These are phyloP conservation scores for Penicillium nucicola DNA, from an alignment of 495 filamentous ascomycete genomes.

Conservation along the genomic window DNA sequence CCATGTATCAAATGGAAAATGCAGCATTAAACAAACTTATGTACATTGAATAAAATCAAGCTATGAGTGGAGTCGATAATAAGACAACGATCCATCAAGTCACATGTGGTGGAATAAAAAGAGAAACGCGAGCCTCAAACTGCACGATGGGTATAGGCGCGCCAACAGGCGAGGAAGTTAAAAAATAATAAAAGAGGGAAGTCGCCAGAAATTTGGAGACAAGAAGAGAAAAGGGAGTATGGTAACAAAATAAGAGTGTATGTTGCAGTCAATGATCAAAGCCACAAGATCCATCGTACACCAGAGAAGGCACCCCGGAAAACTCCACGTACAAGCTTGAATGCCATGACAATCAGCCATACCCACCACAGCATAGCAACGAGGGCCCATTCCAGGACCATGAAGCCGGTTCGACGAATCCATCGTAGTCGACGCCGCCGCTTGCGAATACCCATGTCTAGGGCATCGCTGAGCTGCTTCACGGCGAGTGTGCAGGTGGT, in stretches of 20 bases:
- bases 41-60: neutral
- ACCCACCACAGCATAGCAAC: slow-evolving; percentile 82
- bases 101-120: neutral
- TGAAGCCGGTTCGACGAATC: slow-evolving; percentile 65
- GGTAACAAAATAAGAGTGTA: neutral
- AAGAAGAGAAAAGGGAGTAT: neutral
- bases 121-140: neutral
- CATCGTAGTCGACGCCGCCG: slow-evolving; percentile 69
- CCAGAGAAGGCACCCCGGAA: slow-evolving; percentile 55
- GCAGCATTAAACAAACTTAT: neutral
- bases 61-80: neutral
- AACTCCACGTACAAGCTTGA: slow-evolving; percentile 57
- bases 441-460: slow-evolving; percentile 68
- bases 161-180: slow-evolving; percentile 3
- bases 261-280: slow-evolving; percentile 28
- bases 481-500: slow-evolving; percentile 70
- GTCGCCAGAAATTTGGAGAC: neutral
- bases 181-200: neutral
- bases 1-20: neutral
- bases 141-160: slow-evolving; percentile 8
- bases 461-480: slow-evolving; percentile 72
- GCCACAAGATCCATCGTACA: slow-evolving; percentile 76
- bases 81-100: slow-evolving; percentile 1
- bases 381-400: slow-evolving; percentile 74
- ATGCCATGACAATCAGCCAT: slow-evolving; percentile 73